Percentiles rank a stretch among this genome's conserved stretches.
phyloP scores from a whole-genome alignment of 495 filamentous ascomycete species.

The Penicillium manginii region DNA sequence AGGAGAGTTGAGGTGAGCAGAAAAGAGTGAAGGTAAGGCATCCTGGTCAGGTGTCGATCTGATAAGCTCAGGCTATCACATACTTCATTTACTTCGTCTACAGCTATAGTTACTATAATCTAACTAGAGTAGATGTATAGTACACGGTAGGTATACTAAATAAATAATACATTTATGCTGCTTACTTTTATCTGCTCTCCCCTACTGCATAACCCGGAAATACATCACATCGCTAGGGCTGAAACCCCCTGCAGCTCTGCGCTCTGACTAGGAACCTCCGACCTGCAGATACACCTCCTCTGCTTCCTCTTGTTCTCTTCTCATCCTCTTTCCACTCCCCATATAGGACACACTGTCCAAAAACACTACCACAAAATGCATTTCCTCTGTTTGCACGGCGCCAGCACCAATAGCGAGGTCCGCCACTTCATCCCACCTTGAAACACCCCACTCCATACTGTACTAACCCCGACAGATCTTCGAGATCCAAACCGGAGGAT shows the following conservation, averaged over 20 bases:
- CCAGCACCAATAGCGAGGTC: slow-evolving; percentile 43
- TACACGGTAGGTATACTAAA: too few relatives aligned
- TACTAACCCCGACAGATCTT: slow-evolving; percentile 36
- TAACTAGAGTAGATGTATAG: too few relatives aligned
- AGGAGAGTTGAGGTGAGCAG: too few relatives aligned
- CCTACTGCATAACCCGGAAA: neutral
- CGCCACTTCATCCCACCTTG: neutral
- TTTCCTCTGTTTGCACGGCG: slow-evolving; percentile 47
- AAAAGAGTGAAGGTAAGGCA: neutral
- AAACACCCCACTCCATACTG: neutral
- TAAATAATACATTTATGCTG: too few relatives aligned
- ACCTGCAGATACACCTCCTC: neutral
- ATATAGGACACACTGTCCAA: too few relatives aligned
- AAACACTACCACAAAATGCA: slow-evolving; percentile 24
- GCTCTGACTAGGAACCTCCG: neutral
- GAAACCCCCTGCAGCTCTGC: slow-evolving; percentile 5
- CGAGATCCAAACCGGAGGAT: slow-evolving; percentile 45
- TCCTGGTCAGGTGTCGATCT: neutral
- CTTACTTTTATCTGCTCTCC: too few relatives aligned
- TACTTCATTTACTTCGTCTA: too few relatives aligned
- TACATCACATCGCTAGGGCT: neutral
- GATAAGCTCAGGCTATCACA: neutral
- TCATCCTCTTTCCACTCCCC: neutral
- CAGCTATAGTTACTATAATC: too few relatives aligned
- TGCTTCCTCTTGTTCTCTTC: neutral